Evolutionary conservation across 176 grass and related monocot species (phyloP).

Genomic region (Puccinellia tenuiflora): DNA sequence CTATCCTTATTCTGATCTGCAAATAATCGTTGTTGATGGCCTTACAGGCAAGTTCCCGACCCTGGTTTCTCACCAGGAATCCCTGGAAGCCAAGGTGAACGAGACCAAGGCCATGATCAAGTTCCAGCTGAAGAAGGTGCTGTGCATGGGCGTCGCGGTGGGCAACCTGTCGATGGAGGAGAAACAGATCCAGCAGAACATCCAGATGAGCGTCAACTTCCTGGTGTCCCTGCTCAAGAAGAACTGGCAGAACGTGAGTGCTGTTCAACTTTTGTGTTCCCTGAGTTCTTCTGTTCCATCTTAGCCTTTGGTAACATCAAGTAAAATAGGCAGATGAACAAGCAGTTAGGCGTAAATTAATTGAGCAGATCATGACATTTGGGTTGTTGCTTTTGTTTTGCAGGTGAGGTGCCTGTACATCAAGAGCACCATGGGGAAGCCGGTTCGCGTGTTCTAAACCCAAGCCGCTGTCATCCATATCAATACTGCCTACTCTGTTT

Average conservation of each 20-base stretch:
- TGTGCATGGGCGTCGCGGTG: conserved; percentile 79
- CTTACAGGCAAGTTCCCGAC: conserved; percentile 66
- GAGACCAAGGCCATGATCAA: no score
- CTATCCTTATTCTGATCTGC: no score
- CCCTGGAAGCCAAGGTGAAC: no score
- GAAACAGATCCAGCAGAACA: conserved; percentile 77
- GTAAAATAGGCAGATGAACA: no score
- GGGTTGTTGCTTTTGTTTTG: background rate
- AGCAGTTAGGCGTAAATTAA: no score
- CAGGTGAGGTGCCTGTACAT: conserved; percentile 87
- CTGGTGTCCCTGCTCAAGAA: conserved; percentile 73
- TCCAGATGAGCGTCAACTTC: conserved; percentile 74
- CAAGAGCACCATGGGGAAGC: conserved; percentile 89
- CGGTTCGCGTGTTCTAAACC: conserved; percentile 48
- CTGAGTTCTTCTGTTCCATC: no score
- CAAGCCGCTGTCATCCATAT: background rate
- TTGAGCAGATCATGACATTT: background rate
- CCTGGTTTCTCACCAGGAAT: conserved; percentile 63
- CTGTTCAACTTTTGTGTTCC: no score
- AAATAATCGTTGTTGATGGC: background rate
- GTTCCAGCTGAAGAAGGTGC: conserved; percentile 82
- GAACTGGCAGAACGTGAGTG: conserved; percentile 81
- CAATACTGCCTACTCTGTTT: background rate
- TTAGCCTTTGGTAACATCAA: no score
- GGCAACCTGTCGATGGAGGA: conserved; percentile 76